These are phyloP conservation scores for Leishmania guyanensis DNA, from an alignment of 208 protist species.

Conservation along the genomic window DNA sequence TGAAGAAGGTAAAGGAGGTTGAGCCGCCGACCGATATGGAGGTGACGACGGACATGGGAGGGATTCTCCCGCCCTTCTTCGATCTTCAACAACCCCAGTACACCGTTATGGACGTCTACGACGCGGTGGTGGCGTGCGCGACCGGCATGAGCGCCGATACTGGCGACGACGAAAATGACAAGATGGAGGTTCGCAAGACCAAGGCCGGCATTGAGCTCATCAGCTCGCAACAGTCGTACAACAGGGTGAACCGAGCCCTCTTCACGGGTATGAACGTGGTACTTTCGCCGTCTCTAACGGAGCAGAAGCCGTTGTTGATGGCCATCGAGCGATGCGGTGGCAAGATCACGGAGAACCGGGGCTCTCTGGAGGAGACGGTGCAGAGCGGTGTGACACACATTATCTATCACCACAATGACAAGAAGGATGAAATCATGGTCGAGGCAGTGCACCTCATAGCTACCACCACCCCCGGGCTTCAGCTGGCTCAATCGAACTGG, in stretches of 20 bases:
- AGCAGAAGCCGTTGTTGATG: constrained; percentile 30
- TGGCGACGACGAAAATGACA: constrained; percentile 55
- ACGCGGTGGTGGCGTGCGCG: constrained; percentile 51
- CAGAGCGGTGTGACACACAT: constrained; percentile 70
- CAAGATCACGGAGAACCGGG: constrained; percentile 40
- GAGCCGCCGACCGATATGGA: constrained; percentile 28
- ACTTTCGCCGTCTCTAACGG: constrained; percentile 60
- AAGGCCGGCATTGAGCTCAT: constrained; percentile 67
- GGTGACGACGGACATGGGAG: constrained; percentile 20
- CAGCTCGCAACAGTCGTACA: constrained; percentile 56
- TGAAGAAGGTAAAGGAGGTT: constrained; percentile 4
- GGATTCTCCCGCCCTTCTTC: constrained; percentile 71
- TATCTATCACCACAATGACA: constrained; percentile 77
- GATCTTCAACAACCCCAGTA: constrained; percentile 54
- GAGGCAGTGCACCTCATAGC: constrained; percentile 49
- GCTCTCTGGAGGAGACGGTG: constrained; percentile 44
- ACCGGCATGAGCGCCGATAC: constrained; percentile 23
- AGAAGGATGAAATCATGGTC: constrained; percentile 77
- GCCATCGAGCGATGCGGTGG: constrained; percentile 69
- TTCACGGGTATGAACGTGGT: constrained; percentile 74
- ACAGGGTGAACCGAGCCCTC: constrained; percentile 70
- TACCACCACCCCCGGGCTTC: constrained; percentile 59
- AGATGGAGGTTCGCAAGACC: constrained; percentile 42
- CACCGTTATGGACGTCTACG: constrained; percentile 69
- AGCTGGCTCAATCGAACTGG: constrained; percentile 75